Conservation (phyloP, 148 eudicot genomes). For the Mesembryanthemum crystallinum region DNA sequence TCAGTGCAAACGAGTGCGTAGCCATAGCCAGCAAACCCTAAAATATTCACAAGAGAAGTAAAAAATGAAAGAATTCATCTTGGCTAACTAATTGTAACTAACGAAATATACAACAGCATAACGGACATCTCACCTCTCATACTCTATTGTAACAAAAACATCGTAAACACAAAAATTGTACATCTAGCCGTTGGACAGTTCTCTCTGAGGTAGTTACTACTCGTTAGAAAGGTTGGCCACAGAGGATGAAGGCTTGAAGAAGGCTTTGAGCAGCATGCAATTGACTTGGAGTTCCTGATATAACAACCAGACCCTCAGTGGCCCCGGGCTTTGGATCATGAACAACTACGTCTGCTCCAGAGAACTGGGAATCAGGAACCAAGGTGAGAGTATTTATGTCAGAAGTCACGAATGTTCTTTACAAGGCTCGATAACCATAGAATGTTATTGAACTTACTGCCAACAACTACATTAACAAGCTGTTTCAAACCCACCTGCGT, state of each 20-base stretch:
- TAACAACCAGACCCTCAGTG: constrained; percentile 34
- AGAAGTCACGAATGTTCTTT: not conserved
- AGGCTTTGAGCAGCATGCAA: constrained; percentile 50
- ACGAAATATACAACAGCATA: no score
- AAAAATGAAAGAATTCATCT: no score
- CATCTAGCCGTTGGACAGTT: not conserved
- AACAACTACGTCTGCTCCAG: constrained; percentile 51
- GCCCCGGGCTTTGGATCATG: constrained; percentile 46
- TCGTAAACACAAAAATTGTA: not conserved
- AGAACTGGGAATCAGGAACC: constrained; percentile 33
- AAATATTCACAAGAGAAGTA: no score
- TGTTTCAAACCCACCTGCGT: constrained; percentile 37
- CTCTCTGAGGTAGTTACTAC: not conserved
- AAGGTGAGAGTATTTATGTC: not conserved
- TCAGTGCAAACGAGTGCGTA: no score
- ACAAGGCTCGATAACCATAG: not conserved
- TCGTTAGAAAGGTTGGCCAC: constrained; percentile 41
- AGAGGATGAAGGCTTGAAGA: constrained; percentile 52
- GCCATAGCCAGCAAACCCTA: no score
- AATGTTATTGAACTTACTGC: not conserved
- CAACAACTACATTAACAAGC: not conserved
- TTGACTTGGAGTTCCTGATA: constrained; percentile 48
- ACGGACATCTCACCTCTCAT: no score
- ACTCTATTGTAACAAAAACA: no score
- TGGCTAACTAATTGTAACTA: no score